These are phyloP conservation scores for Arthroderma sp. DNA, from an alignment of 2,329 filamentous ascomycete species.

Conservation along the genomic window DNA sequence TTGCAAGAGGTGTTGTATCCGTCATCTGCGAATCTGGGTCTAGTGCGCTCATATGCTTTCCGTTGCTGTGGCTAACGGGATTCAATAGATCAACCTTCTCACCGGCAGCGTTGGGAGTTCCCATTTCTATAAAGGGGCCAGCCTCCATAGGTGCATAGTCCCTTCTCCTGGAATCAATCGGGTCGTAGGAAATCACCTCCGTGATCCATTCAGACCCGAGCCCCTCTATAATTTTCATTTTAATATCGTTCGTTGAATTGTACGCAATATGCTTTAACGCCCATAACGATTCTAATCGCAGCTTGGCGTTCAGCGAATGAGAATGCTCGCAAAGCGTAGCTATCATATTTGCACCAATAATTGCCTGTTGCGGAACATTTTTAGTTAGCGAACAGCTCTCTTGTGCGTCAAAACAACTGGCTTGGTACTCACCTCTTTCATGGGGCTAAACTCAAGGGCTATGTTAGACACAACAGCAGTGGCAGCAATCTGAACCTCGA, in stretches of 20 bases:
- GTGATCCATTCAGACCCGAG: slow-evolving; percentile 70
- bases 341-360: slow-evolving; percentile 61
- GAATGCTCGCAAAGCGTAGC: slow-evolving; percentile 71
- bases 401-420: neutral
- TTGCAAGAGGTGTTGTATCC: slow-evolving; percentile 28
- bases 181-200: slow-evolving; percentile 55
- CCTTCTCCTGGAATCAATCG: slow-evolving; percentile 19
- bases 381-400: no score
- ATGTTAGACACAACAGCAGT: slow-evolving; percentile 77
- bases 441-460: slow-evolving; percentile 76
- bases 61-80: slow-evolving; percentile 27
- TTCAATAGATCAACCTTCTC: slow-evolving; percentile 49
- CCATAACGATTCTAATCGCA: slow-evolving; percentile 82
- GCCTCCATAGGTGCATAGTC: slow-evolving; percentile 16
- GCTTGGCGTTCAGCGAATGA: slow-evolving; percentile 61
- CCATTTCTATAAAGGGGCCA: slow-evolving; percentile 33
- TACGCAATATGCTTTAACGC: slow-evolving; percentile 82
- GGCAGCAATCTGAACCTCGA: slow-evolving; percentile 73
- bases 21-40: slow-evolving; percentile 20
- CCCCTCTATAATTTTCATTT: slow-evolving; percentile 63
- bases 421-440: slow-evolving; percentile 57
- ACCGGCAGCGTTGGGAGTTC: slow-evolving; percentile 45
- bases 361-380: slow-evolving; percentile 37
- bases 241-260: slow-evolving; percentile 55
- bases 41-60: slow-evolving; percentile 5